phyloP scores from a whole-genome alignment of 441 rosid genomes.

The Pelargonium hybrid region DNA sequence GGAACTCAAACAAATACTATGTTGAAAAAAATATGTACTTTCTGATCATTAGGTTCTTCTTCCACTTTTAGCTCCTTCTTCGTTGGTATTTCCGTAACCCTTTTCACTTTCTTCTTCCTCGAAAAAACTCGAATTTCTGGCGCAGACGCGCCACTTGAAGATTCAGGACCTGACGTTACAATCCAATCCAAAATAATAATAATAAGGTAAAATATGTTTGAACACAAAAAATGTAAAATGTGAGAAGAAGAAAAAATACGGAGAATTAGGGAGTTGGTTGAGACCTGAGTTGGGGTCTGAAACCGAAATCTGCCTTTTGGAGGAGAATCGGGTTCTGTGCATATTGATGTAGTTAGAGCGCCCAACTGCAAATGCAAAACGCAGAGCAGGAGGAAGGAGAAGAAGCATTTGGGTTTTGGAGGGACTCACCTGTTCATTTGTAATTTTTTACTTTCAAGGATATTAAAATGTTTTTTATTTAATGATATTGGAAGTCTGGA shows the following conservation, averaged over 20 bases:
- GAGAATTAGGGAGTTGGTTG: neutral
- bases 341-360: slow-evolving; percentile 24
- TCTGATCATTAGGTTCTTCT: slow-evolving; percentile 18
- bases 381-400: slow-evolving; percentile 5
- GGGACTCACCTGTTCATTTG: neutral
- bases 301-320: slow-evolving; percentile 22
- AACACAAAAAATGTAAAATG: neutral
- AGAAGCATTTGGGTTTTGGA: slow-evolving; percentile 16
- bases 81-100: slow-evolving; percentile 21
- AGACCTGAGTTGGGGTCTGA: slow-evolving; percentile 40
- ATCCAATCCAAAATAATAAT: neutral
- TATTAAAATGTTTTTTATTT: too few species aligned
- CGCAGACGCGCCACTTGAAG: slow-evolving; percentile 13
- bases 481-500: too few species aligned
- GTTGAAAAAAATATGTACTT: slow-evolving; percentile 20
- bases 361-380: slow-evolving; percentile 13
- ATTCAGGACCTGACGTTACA: slow-evolving; percentile 22
- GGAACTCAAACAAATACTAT: neutral
- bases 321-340: slow-evolving; percentile 29
- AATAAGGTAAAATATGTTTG: neutral
- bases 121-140: slow-evolving; percentile 36
- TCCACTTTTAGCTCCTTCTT: slow-evolving; percentile 18
- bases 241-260: neutral
- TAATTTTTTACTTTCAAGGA: too few species aligned
- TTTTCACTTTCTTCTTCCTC: slow-evolving; percentile 47